phyloP scores from a whole-genome alignment of 257 asterid species.

The Solanum habrochaites region DNA sequence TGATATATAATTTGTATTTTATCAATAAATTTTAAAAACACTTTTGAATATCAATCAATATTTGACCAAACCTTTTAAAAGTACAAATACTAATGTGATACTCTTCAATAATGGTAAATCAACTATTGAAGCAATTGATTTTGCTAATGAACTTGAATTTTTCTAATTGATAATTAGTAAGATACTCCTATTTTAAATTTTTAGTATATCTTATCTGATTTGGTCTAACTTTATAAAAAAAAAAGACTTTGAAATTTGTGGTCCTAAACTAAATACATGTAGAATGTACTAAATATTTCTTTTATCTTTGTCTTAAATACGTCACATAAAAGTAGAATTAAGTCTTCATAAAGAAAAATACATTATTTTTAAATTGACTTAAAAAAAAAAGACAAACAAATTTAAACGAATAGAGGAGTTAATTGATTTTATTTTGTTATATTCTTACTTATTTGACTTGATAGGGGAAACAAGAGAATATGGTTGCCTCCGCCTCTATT shows the following conservation, averaged over 20 bases:
- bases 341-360: too few relatives aligned
- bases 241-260: not conserved
- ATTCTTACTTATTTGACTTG: not conserved
- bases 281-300: too few relatives aligned
- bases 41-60: not conserved
- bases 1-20: too few relatives aligned
- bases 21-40: not conserved
- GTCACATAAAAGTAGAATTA: not conserved
- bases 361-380: not conserved
- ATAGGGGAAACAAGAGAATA: slow-evolving; percentile 57
- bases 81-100: not conserved
- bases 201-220: not conserved
- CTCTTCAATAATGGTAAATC: not conserved
- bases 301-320: too few relatives aligned
- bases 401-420: too few relatives aligned
- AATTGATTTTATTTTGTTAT: not conserved
- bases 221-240: not conserved
- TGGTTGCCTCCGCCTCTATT: not conserved
- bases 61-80: not conserved
- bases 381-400: not conserved
- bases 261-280: not conserved
- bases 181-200: not conserved
- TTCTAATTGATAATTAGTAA: not conserved
- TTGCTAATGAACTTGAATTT: not conserved
- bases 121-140: not conserved